Evolutionary conservation across 2,329 filamentous ascomycete genomes (phyloP).

Genomic region (Sclerotiophoma versabilis): DNA sequence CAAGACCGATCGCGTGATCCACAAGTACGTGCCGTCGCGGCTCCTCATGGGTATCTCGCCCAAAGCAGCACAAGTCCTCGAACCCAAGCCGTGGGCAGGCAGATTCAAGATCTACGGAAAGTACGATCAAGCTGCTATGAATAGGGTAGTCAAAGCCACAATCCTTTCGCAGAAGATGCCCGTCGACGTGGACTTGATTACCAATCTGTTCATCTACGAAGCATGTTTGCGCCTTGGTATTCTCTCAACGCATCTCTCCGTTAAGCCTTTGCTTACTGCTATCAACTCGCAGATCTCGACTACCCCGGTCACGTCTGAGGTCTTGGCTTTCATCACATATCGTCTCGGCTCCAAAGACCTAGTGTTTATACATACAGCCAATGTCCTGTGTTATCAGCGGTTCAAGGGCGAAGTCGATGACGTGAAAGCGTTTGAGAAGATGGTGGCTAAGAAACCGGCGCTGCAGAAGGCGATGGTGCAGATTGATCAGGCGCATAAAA

Average conservation of each 20-base stretch:
- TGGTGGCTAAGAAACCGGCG: not conserved
- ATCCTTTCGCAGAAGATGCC: not conserved
- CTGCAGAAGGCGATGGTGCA: constrained; percentile 5
- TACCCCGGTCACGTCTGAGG: not conserved
- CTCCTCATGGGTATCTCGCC: not conserved
- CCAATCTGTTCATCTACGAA: constrained; percentile 5
- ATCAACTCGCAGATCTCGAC: not conserved
- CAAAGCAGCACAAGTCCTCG: not conserved
- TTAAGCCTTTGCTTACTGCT: not conserved
- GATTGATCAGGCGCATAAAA: constrained; percentile 4
- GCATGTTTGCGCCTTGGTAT: constrained; percentile 4
- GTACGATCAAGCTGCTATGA: not conserved
- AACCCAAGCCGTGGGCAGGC: not conserved
- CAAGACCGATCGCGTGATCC: not conserved
- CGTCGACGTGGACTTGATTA: not conserved
- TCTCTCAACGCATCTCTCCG: not conserved
- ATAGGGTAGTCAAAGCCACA: not conserved
- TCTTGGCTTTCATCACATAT: not conserved
- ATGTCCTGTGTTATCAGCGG: constrained; percentile 6
- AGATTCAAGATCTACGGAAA: not conserved
- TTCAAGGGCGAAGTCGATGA: not conserved
- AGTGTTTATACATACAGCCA: not conserved
- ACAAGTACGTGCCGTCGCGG: not conserved
- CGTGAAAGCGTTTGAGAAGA: not conserved
- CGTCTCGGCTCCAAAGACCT: not conserved